Evolutionary conservation across 139 green algal species (phyloP), one percentile per base, ranked within the genome.

Genomic region (Coccomyxa sp.): DNA sequence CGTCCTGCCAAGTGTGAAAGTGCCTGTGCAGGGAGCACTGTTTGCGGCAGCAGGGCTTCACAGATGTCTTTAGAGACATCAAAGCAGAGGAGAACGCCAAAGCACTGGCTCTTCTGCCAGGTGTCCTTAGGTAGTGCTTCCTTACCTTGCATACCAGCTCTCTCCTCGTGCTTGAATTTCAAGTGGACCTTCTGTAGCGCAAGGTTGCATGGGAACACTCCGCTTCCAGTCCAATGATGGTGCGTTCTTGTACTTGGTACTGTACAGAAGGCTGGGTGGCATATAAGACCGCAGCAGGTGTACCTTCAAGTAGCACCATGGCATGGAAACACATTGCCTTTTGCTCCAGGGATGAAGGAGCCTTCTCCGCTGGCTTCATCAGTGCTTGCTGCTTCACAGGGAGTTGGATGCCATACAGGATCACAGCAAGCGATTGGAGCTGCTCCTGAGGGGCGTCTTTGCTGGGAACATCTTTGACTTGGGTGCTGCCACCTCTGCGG

Each of bases 401-500:
- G 85, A 89, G 10, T 40, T 91, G 40, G 84, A 84, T 75, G 73
- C 40, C 29, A 64, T 83, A 9, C 33, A 41, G 12, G 82, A 86
- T 34, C 39, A 72, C 38, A 71, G 70, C 0, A 37, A 88, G 73
- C 79, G 86, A 18, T 70, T 92, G 40, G 81, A 88, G 55, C 64
- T 81, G 18, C 84, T 90, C 2, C 50, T 95, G 12, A 70, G 87
- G 0, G 90, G 90, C 36, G 88, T 95, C 7, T 92, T 93, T 82
- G 89, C 91, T 8, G 90, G 78, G 18, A 98, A 98, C 80, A 93
- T 97, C 39, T 98, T 98, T 78, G 94, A 98, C 85, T 84, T 97
- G 41, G 94, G 94, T 4, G 90, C 91, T n/a, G 79, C 80, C 0
- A 76, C 86, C 12, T 85, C 82, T 6, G 88, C 82, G 24, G 70